These are phyloP conservation scores for Periglandula ipomoeae DNA, from an alignment of 2,329 filamentous ascomycete species.

Conservation along the genomic window DNA sequence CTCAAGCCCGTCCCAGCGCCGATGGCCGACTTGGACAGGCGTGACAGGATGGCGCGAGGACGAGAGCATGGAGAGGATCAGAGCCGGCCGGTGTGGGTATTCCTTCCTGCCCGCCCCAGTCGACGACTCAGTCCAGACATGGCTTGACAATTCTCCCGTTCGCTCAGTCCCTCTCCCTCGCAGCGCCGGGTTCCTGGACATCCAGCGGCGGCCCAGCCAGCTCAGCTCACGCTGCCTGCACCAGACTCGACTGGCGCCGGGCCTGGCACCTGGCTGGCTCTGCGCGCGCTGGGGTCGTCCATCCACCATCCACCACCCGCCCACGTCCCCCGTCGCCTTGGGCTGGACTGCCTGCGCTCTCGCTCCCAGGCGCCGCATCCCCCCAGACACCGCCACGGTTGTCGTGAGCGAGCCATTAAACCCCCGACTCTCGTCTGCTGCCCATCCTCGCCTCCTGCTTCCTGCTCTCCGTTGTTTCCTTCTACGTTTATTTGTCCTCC, in stretches of 20 bases:
- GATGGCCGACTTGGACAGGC: neutral
- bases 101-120: neutral
- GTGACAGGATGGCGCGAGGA: neutral
- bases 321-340: neutral
- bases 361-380: slow-evolving; percentile 10
- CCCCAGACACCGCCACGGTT: slow-evolving; percentile 9
- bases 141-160: neutral
- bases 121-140: slow-evolving; percentile 2
- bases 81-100: neutral
- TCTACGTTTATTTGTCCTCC: slow-evolving; percentile 16
- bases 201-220: neutral
- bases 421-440: slow-evolving; percentile 9
- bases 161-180: slow-evolving; percentile 4
- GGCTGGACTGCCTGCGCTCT: slow-evolving; percentile 1
- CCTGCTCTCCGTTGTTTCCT: slow-evolving; percentile 8
- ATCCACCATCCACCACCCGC: neutral
- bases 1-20: neutral
- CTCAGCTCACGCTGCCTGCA: neutral
- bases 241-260: neutral
- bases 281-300: slow-evolving; percentile 2
- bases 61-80: neutral
- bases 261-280: neutral
- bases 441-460: slow-evolving; percentile 11
- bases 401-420: slow-evolving; percentile 15
- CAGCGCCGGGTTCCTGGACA: neutral